phyloP scores from a whole-genome alignment of 176 grass and related monocot species.

The Dendrocalamus sinicus region DNA sequence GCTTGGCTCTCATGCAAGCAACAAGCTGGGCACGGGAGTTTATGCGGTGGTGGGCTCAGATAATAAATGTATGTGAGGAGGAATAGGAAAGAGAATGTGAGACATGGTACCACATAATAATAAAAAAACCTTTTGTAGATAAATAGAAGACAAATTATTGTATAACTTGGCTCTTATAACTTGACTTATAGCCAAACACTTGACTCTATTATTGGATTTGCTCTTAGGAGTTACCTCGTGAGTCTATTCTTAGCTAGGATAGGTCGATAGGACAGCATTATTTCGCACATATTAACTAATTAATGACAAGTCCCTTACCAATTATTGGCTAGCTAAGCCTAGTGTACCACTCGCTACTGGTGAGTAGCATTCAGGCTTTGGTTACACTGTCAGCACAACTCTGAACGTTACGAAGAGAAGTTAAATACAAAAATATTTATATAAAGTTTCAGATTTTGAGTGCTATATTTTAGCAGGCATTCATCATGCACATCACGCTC shows the following conservation, averaged over 20 bases:
- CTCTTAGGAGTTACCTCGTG: not conserved
- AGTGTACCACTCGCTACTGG: not conserved
- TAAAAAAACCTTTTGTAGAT: no score
- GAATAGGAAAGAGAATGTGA: no score
- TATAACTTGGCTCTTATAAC: no score
- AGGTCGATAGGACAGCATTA: not conserved
- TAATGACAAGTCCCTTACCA: conserved; percentile 9
- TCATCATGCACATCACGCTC: conserved; percentile 37
- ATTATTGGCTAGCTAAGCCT: conserved; percentile 36
- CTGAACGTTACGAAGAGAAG: not conserved
- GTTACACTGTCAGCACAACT: conserved; percentile 26
- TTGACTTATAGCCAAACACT: no score
- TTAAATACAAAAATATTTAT: not conserved
- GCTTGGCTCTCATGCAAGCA: no score
- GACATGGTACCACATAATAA: no score
- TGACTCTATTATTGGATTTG: no score
- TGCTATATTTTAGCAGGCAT: not conserved
- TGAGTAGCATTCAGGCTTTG: not conserved
- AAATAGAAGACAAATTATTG: no score
- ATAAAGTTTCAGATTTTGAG: not conserved
- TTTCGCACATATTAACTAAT: conserved; percentile 6
- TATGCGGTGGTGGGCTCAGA: no score
- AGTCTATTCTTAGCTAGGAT: conserved; percentile 1
- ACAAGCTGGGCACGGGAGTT: no score
- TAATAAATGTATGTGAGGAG: no score